A percentile compares a stretch with the other conserved stretches of the same genome.
phyloP scores from a whole-genome alignment of 495 filamentous ascomycete genomes.

The Penicillium atrosanguineum region DNA sequence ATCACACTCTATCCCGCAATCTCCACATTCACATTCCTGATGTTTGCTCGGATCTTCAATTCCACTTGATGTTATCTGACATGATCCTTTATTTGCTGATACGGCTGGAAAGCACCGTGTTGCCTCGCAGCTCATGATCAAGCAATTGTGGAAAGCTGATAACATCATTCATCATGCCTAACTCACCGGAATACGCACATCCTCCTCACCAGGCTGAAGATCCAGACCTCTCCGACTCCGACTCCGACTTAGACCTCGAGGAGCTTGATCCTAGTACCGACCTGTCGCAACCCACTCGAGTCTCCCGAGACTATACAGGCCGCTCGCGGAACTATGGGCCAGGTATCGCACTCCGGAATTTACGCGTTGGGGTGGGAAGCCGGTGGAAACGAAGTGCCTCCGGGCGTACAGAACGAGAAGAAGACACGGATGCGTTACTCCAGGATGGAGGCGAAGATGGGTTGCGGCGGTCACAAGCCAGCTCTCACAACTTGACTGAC shows the following conservation, averaged over 20 bases:
- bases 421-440: slow-evolving; percentile 56
- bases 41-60: slow-evolving; percentile 20
- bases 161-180: slow-evolving; percentile 29
- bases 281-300: slow-evolving; percentile 34
- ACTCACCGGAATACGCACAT: slow-evolving; percentile 41
- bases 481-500: slow-evolving; percentile 49
- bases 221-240: slow-evolving; percentile 40
- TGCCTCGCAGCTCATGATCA: slow-evolving; percentile 9
- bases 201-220: slow-evolving; percentile 31
- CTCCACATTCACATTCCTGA: not conserved
- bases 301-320: slow-evolving; percentile 40
- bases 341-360: slow-evolving; percentile 66
- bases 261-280: slow-evolving; percentile 64
- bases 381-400: slow-evolving; percentile 53
- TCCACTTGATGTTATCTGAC: slow-evolving; percentile 18
- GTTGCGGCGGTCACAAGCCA: slow-evolving; percentile 43
- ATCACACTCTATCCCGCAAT: not conserved
- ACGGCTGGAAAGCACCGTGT: slow-evolving; percentile 2
- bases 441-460: slow-evolving; percentile 47
- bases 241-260: slow-evolving; percentile 62
- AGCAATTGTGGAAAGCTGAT: not conserved
- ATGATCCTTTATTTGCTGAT: slow-evolving; percentile 20
- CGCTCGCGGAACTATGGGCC: slow-evolving; percentile 48
- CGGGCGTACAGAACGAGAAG: slow-evolving; percentile 43
- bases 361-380: slow-evolving; percentile 66